Evolutionary conservation across 2,329 filamentous ascomycete genomes (phyloP).

Genomic region (Clarireedia homoeocarpa): DNA sequence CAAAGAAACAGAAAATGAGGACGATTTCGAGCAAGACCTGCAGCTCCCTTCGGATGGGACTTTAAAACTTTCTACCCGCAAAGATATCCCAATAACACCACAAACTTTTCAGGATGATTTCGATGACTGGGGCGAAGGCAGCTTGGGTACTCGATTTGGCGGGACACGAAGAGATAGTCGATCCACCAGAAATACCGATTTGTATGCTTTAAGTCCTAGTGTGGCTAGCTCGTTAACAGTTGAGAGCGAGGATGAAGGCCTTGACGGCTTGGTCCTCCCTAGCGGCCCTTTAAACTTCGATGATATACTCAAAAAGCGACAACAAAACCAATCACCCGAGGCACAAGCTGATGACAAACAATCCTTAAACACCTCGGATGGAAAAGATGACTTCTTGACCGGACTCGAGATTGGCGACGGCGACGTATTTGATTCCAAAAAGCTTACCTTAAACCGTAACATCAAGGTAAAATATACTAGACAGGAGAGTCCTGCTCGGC

Average conservation of each 20-base stretch:
- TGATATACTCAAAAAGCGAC: constrained; percentile 66
- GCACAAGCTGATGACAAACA: constrained; percentile 36
- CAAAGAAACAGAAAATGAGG: constrained; percentile 37
- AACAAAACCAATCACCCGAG: constrained; percentile 51
- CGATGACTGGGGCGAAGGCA: constrained; percentile 89
- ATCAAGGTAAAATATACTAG: constrained; percentile 74
- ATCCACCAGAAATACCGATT: constrained; percentile 76
- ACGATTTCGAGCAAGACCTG: constrained; percentile 66
- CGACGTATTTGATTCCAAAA: constrained; percentile 71
- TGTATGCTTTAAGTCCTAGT: constrained; percentile 85
- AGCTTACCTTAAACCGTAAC: constrained; percentile 82
- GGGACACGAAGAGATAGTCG: constrained; percentile 75
- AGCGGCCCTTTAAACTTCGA: constrained; percentile 76
- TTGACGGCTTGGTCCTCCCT: constrained; percentile 84
- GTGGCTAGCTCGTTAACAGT: constrained; percentile 83
- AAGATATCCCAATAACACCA: constrained; percentile 56
- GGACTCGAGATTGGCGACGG: constrained; percentile 82
- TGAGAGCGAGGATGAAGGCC: constrained; percentile 88
- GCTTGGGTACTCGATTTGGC: constrained; percentile 81
- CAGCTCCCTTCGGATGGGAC: constrained; percentile 59
- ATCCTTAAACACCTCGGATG: constrained; percentile 18
- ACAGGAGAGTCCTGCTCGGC: constrained; percentile 60
- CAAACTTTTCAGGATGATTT: constrained; percentile 63
- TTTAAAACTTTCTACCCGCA: constrained; percentile 52
- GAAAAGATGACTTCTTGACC: constrained; percentile 70